phyloP scores from a whole-genome alignment of 495 filamentous ascomycete genomes.

The Delitschia confertaspora region DNA sequence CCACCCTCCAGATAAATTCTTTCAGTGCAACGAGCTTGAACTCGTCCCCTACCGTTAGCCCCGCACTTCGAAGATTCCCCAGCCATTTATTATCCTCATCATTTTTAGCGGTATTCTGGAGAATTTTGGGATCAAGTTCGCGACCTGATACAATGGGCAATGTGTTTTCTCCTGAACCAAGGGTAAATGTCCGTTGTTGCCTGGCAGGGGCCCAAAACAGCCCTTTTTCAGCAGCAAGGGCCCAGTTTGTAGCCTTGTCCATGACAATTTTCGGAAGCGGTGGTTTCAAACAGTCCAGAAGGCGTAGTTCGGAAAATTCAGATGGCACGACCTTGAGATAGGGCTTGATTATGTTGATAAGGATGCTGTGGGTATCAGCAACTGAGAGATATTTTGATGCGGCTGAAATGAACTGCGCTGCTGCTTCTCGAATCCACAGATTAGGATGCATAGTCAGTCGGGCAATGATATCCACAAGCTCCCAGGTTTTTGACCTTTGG shows the following conservation, averaged over 20 bases:
- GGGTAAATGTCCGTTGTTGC: conserved; percentile 56
- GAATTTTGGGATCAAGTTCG: conserved; percentile 38
- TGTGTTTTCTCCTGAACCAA: conserved; percentile 45
- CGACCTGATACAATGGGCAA: conserved; percentile 41
- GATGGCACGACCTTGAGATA: conserved; percentile 63
- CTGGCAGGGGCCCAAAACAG: conserved; percentile 75
- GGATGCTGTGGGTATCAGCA: conserved; percentile 74
- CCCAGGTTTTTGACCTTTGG: conserved; percentile 75
- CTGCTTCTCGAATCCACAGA: conserved; percentile 86
- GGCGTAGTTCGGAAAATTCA: conserved; percentile 56
- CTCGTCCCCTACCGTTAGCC: conserved; percentile 78
- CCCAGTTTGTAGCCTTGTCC: conserved; percentile 82
- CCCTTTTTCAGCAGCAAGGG: conserved; percentile 65
- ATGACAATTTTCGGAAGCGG: conserved; percentile 71
- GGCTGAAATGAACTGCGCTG: conserved; percentile 70
- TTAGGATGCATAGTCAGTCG: conserved; percentile 91
- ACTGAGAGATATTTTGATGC: conserved; percentile 67
- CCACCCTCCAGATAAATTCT: conserved; percentile 87
- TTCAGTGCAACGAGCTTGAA: conserved; percentile 76
- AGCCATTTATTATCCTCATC: conserved; percentile 98
- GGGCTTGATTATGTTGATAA: conserved; percentile 66
- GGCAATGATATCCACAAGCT: conserved; percentile 68
- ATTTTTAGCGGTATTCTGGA: conserved; percentile 55
- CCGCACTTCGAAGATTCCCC: conserved; percentile 68
- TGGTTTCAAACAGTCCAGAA: conserved; percentile 78